Base-by-base conservation (phyloP, 495 filamentous ascomycete species). In the Neurospora sp. region DNA sequence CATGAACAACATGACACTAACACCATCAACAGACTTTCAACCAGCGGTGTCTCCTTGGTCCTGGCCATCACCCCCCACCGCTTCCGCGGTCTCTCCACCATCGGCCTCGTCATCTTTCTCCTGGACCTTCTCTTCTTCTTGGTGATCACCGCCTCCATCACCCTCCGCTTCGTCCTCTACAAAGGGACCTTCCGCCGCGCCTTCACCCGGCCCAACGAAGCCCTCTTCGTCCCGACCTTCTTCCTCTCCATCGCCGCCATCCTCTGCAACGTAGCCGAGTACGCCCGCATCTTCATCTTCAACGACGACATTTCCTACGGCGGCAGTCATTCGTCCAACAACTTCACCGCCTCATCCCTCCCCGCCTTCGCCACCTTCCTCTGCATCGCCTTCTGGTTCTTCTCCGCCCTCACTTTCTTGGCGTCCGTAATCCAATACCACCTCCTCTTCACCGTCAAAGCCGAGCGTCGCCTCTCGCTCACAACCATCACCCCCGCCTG, bases 181-280 rank as follows among this genome's bases (percentile, higher is more conserved):
- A 81, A 80, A 14, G 81, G 82, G 18, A 85, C 86, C 5, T 73
- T 91, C 35, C 79, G 83, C 14, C 78, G 85, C 40, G 90, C 90
- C 14, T 80, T 92, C 70, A 83, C 82, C 2, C 88, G 90, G 68
- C 88, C 90, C 2, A 81, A 85, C 7, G 91, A 93, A 76, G 86
- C 87, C 5, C 86, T 92, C 39, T 92, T 91, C 83, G 84, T 91
- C 59, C 85, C 88, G 38, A 89, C 89, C n/a, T 89, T 92, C 75
- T 90, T 87, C 74, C 85, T 93, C 11, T 88, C 88, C 5, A 70
- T 91, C 12, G 88, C 90, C 16, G 89, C 88, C 27, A 86, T 92
- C 72, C 85, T 92, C 46, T 81, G 83, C 27, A 87, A 88, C 39
- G 85, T 89, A 5, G 84, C 87, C 35, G 80, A 81, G 7, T 92